Conservation (phyloP, 495 filamentous ascomycete genomes). For the Rhypophila decipiens region DNA sequence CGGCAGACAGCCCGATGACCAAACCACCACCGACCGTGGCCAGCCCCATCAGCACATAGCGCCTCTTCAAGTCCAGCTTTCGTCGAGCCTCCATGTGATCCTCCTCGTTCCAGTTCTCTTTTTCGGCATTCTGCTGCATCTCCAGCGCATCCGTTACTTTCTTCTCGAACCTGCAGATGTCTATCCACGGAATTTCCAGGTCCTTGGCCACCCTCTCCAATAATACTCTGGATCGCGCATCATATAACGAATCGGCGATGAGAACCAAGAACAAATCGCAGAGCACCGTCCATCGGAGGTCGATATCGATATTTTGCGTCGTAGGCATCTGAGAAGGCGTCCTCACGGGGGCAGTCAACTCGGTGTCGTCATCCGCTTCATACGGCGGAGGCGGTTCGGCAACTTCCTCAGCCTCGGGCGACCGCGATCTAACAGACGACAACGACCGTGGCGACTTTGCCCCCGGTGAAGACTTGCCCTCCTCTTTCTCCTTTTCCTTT, state of each 20-base stretch:
- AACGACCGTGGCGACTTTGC: conserved; percentile 13
- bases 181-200: conserved; percentile 79
- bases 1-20: conserved; percentile 93
- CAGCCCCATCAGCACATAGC: conserved; percentile 91
- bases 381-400: conserved; percentile 65
- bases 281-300: conserved; percentile 94
- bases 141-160: conserved; percentile 94
- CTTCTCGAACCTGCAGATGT: conserved; percentile 96
- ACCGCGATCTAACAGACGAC: conserved; percentile 13
- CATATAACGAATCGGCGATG: conserved; percentile 91
- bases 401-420: conserved; percentile 26
- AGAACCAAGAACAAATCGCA: conserved; percentile 94
- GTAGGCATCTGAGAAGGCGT: conserved; percentile 75
- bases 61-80: conserved; percentile 70
- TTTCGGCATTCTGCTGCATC: conserved; percentile 88
- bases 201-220: conserved; percentile 76
- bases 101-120: conserved; percentile 95
- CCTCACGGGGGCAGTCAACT: conserved; percentile 61
- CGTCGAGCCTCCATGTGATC: conserved; percentile 86
- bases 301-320: conserved; percentile 83
- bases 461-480: conserved; percentile 5
- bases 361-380: conserved; percentile 59
- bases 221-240: conserved; percentile 78
- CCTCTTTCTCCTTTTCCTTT: conserved; percentile 1
- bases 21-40: conserved; percentile 93